These are phyloP conservation scores for Mediolabrus comicus DNA, from an alignment of 108 stramenopile genomes.

Conservation along the genomic window DNA sequence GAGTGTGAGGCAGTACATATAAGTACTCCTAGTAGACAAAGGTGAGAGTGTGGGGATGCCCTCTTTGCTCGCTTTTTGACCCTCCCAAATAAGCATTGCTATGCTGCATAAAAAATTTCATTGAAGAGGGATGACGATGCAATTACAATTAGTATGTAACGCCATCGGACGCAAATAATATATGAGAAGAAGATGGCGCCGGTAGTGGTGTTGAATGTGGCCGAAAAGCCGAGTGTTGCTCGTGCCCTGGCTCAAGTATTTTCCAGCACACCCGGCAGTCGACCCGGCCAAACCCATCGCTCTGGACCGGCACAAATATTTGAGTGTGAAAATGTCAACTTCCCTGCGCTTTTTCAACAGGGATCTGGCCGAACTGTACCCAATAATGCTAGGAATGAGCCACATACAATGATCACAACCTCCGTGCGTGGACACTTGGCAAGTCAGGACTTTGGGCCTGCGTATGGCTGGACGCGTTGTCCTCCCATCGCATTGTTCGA, in stretches of 20 bases:
- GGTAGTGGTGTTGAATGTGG: conserved; percentile 85
- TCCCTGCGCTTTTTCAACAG: conserved; percentile 70
- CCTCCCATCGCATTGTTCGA: conserved; percentile 76
- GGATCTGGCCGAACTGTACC: conserved; percentile 37
- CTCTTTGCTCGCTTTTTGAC: too few relatives aligned
- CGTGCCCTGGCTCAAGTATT: conserved; percentile 85
- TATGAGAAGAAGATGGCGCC: too few relatives aligned
- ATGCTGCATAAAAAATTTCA: too few relatives aligned
- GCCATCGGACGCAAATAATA: too few relatives aligned
- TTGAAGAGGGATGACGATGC: too few relatives aligned
- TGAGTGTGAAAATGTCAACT: conserved; percentile 69
- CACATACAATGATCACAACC: conserved; percentile 88
- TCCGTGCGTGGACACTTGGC: conserved; percentile 87
- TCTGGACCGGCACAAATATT: conserved; percentile 62
- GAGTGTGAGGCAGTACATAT: too few relatives aligned
- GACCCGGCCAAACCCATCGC: conserved; percentile 44
- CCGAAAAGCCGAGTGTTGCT: conserved; percentile 98
- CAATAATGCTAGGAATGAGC: conserved; percentile 26
- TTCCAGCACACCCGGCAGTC: conserved; percentile 45
- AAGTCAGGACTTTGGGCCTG: conserved; percentile 62
- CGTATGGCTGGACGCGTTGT: conserved; percentile 71
- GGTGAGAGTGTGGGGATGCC: too few relatives aligned
- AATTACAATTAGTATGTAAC: too few relatives aligned
- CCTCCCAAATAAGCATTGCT: too few relatives aligned
- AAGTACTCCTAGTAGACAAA: too few relatives aligned